phyloP scores from a whole-genome alignment of 768 basidiomycete species.

The Boletus eberwhitei region DNA sequence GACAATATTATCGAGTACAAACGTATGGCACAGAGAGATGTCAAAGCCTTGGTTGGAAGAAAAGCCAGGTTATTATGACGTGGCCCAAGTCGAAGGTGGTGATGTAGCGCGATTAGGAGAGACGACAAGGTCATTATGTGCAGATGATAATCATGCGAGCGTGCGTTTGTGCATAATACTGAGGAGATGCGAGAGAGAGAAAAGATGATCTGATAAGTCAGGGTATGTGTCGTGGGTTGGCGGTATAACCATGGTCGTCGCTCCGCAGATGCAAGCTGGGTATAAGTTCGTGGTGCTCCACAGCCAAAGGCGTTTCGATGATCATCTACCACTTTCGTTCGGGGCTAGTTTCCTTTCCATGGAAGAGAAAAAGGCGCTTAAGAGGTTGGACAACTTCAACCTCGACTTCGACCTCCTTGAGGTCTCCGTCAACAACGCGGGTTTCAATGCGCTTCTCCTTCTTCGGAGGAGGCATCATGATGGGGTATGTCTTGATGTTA shows the following conservation, averaged over 20 bases:
- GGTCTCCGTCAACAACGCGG: conserved; percentile 47
- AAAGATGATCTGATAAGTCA: conserved; percentile 31
- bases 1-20: conserved; percentile 33
- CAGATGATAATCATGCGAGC: conserved; percentile 24
- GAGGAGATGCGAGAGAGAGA: conserved; percentile 20
- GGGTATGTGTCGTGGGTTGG: conserved; percentile 33
- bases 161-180: conserved; percentile 24
- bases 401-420: conserved; percentile 48
- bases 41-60: conserved; percentile 20
- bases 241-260: conserved; percentile 32
- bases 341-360: conserved; percentile 38
- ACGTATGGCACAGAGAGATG: conserved; percentile 31
- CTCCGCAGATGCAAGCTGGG: conserved; percentile 27
- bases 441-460: conserved; percentile 51
- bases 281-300: conserved; percentile 24
- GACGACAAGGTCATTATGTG: conserved; percentile 31
- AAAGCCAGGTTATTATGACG: conserved; percentile 14
- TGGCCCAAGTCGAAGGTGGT: conserved; percentile 12
- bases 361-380: conserved; percentile 72
- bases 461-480: conserved; percentile 47
- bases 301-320: conserved; percentile 3
- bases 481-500: conserved; percentile 64
- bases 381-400: conserved; percentile 53
- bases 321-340: conserved; percentile 29
- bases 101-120: conserved; percentile 32